phyloP scores from a whole-genome alignment of 1,284 basidiomycete species.

The Ustilago trichophora region DNA sequence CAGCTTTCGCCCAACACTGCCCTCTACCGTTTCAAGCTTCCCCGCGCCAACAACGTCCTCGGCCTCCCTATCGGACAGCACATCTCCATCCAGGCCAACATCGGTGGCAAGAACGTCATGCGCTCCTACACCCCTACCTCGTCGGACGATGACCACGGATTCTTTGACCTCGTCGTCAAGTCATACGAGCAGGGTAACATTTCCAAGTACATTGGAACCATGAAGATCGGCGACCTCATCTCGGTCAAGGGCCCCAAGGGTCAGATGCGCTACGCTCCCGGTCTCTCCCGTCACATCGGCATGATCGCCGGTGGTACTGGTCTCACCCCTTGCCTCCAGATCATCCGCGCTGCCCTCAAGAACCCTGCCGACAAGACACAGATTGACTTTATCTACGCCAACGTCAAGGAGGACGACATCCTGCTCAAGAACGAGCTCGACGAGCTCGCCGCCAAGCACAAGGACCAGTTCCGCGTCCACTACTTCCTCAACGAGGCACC shows the following conservation, averaged over 20 bases:
- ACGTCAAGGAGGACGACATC: conserved; percentile 73
- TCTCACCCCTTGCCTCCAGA: conserved; percentile 85
- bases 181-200: conserved; percentile 97
- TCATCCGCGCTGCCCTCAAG: conserved; percentile 87
- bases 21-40: conserved; percentile 89
- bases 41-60: conserved; percentile 77
- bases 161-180: conserved; percentile 98
- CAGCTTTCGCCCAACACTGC: conserved; percentile 94
- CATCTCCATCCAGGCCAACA: conserved; percentile 87
- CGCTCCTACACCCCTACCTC: conserved; percentile 95
- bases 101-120: conserved; percentile 87
- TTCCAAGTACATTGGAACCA: conserved; percentile 80
- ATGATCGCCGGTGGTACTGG: conserved; percentile 96
- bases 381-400: conserved; percentile 95
- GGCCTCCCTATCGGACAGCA: conserved; percentile 97
- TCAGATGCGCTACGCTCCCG: conserved; percentile 71
- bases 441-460: conserved; percentile 75
- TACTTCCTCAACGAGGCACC: conserved; percentile 96
- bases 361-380: conserved; percentile 84
- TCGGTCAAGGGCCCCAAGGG: conserved; percentile 95
- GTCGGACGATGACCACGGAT: conserved; percentile 87
- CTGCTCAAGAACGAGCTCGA: conserved; percentile 86
- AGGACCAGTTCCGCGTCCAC: conserved; percentile 76
- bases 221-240: conserved; percentile 75
- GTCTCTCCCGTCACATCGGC: conserved; percentile 73